phyloP scores from a whole-genome alignment of 805 yeast genomes.

The Barnettozyma sp. region DNA sequence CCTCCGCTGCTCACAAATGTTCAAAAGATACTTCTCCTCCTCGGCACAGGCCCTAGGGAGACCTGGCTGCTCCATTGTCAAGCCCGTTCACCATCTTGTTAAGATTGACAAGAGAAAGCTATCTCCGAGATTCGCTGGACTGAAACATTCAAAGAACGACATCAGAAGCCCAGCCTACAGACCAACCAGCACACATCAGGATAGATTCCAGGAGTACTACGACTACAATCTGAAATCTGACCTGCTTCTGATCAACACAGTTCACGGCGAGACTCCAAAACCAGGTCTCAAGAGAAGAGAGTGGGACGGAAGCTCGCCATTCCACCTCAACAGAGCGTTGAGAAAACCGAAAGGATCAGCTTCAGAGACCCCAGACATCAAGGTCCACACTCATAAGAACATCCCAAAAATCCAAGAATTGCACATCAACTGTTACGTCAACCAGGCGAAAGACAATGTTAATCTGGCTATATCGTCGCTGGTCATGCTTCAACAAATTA shows the following conservation, averaged over 20 bases:
- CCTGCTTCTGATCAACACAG: conserved; percentile 67
- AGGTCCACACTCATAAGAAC: conserved; percentile 58
- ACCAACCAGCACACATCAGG: conserved; percentile 72
- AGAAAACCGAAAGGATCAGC: conserved; percentile 71
- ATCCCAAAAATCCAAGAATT: conserved; percentile 69
- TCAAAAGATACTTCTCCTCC: conserved; percentile 20
- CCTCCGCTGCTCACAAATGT: conserved; percentile 1
- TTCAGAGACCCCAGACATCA: conserved; percentile 67
- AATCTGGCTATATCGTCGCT: conserved; percentile 71
- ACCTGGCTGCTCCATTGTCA: conserved; percentile 64
- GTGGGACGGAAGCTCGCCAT: conserved; percentile 87
- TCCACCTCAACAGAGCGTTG: conserved; percentile 75
- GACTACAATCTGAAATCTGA: conserved; percentile 69
- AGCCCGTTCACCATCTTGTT: conserved; percentile 89
- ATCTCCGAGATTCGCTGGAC: conserved; percentile 66
- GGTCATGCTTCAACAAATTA: conserved; percentile 83
- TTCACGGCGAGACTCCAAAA: conserved; percentile 47
- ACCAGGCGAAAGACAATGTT: conserved; percentile 60
- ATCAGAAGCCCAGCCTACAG: conserved; percentile 70
- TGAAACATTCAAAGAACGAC: conserved; percentile 63
- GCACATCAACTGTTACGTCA: conserved; percentile 68
- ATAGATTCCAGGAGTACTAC: conserved; percentile 74
- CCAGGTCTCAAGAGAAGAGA: conserved; percentile 67
- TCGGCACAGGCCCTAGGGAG: conserved; percentile 29
- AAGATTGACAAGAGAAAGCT: conserved; percentile 66